Percentiles rank a stretch among this genome's conserved stretches.
Evolutionary conservation across 441 rosid species (phyloP).

Genomic region (Adansonia rubrostipa): DNA sequence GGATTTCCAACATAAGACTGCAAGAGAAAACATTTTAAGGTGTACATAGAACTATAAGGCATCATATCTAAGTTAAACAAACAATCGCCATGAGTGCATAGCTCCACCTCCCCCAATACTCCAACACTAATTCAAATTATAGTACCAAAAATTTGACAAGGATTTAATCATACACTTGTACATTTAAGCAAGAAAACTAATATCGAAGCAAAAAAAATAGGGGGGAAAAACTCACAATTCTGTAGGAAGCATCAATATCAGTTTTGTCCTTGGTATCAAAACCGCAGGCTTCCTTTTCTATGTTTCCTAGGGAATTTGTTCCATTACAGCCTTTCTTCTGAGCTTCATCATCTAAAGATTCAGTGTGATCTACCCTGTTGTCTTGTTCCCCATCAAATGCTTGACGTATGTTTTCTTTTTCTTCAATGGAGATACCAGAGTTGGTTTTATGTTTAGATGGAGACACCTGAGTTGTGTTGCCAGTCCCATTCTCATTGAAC

Average conservation of each 20-base stretch:
- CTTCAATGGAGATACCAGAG: constrained; percentile 42
- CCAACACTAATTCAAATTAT: background rate
- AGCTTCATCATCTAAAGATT: constrained; percentile 33
- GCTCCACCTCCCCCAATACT: background rate
- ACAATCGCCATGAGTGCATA: background rate
- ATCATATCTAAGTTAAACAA: background rate
- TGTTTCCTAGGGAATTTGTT: constrained; percentile 34
- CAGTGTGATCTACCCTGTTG: constrained; percentile 30
- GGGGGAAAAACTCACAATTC: constrained; percentile 54
- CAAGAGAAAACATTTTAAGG: constrained; percentile 11
- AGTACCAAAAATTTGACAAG: background rate
- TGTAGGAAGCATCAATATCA: constrained; percentile 37
- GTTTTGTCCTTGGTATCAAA: constrained; percentile 38
- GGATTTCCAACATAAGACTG: background rate
- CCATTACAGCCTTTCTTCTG: constrained; percentile 40
- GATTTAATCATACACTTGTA: background rate
- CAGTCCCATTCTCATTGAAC: constrained; percentile 53
- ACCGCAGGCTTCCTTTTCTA: constrained; percentile 34
- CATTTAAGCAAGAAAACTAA: background rate
- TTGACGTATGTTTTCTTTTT: constrained; percentile 61
- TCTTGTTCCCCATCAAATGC: constrained; percentile 40
- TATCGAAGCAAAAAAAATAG: background rate
- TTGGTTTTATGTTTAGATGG: constrained; percentile 43
- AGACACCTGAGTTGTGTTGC: constrained; percentile 40
- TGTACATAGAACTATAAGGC: background rate